Evolutionary conservation across 768 basidiomycete genomes (phyloP), one percentile per base, ranked within the genome.

Genomic region (Panaeolus papilionaceus): DNA sequence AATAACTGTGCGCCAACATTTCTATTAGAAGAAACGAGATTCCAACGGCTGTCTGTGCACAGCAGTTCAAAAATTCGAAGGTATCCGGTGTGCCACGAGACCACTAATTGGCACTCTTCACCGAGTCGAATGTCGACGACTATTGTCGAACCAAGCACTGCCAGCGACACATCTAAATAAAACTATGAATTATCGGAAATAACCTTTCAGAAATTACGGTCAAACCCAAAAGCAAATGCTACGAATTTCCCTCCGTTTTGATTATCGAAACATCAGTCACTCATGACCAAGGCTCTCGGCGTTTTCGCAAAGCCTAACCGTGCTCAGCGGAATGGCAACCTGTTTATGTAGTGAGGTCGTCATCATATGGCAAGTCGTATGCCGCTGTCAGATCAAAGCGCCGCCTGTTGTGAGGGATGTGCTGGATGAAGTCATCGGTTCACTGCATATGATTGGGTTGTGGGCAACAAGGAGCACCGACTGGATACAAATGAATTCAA

Each of bases 11-110:
- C 20, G 23, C 47, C 26, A 23, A 51, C 7, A 7, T 33, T 58
- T 58, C 54, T 58, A 33, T 58, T 58, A 37, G 54, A 58, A 58
- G 42, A 44, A 40, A 51, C 23, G 12, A 26, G 8, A 8, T 51
- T 51, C 26, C 20, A 51, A 51, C 23, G 16, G 23, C 11, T 20
- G n/a, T 18, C 6, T 49, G 3, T 58, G 54, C 54, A 58, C 54
- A 58, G 54, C 54, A 58, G 26, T 33, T 33, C 4, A 14, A 49
- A 49, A 6, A 3, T 49, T 23, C n/a, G 20, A 20, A 26, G 8
- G 47, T 23, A 20, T 49, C 7, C 47, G 23, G n/a, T 26, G 47
- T 49, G 10, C 20, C 47, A 49, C 16, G 20, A 20, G 47, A 8
- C 42, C 14, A 18, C 16, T 44, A 14, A 18, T 18, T 40, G 33